phyloP scores from a whole-genome alignment of 176 grass and related monocot species.

The Typha latifolia region DNA sequence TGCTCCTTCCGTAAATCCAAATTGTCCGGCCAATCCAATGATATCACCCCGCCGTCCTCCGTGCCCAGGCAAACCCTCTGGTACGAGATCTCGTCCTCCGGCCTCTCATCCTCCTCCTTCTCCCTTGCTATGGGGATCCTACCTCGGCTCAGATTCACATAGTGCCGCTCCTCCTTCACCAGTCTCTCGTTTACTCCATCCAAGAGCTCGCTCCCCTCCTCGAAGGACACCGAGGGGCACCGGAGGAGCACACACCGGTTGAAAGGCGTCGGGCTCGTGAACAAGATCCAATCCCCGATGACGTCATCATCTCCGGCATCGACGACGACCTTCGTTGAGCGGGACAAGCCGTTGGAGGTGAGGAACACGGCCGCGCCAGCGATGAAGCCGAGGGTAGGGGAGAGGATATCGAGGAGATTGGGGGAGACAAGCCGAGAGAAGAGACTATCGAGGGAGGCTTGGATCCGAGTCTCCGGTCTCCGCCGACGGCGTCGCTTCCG shows the following conservation, averaged over 20 bases:
- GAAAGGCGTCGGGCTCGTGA: constrained; percentile 85
- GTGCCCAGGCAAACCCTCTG: constrained; percentile 61
- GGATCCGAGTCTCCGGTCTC: constrained; percentile 4
- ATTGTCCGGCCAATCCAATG: constrained; percentile 80
- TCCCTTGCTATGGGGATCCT: constrained; percentile 18
- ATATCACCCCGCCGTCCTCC: constrained; percentile 74
- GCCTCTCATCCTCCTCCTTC: constrained; percentile 2
- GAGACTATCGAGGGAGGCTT: constrained; percentile 23
- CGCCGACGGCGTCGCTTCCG: constrained; percentile 21
- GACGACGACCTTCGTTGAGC: background rate
- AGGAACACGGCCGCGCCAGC: constrained; percentile 27
- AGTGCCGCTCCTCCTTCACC: constrained; percentile 60
- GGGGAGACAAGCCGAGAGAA: constrained; percentile 45
- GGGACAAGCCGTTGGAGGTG: constrained; percentile 10
- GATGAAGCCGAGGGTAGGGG: constrained; percentile 34
- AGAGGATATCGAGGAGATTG: constrained; percentile 45
- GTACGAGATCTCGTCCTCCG: constrained; percentile 34
- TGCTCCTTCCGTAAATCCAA: constrained; percentile 65
- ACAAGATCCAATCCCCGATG: constrained; percentile 74
- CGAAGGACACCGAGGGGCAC: constrained; percentile 84
- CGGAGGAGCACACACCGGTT: constrained; percentile 76
- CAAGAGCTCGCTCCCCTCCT: constrained; percentile 54
- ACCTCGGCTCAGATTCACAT: constrained; percentile 63
- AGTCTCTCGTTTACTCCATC: constrained; percentile 65
- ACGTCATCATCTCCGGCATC: background rate